These are phyloP conservation scores for Gracilaria domingensis DNA, from an alignment of 23 red algal species.

Conservation along the genomic window DNA sequence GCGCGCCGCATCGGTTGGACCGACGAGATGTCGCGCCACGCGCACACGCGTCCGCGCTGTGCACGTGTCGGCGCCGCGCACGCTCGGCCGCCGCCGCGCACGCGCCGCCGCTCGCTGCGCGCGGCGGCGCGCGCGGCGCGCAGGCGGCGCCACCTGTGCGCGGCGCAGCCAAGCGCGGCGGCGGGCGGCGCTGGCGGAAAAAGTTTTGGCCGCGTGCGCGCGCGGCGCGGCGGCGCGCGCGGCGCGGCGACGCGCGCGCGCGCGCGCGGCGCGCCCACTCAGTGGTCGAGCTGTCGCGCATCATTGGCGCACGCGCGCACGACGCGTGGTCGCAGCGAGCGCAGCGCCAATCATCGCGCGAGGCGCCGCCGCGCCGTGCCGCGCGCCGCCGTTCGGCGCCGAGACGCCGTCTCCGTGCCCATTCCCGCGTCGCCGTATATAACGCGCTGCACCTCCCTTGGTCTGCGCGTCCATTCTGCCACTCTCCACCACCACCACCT, in stretches of 20 bases:
- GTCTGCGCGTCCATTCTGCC: background rate
- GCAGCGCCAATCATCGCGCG: background rate
- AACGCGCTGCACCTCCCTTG: background rate
- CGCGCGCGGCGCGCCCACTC: background rate
- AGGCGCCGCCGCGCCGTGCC: too few species aligned
- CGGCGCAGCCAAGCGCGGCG: background rate
- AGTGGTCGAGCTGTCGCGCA: background rate
- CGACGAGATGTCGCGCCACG: too few species aligned
- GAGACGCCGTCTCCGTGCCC: too few species aligned
- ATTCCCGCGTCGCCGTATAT: background rate
- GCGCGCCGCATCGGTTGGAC: background rate
- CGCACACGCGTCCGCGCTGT: too few species aligned
- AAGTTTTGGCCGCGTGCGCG: background rate
- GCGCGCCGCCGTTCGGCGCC: too few species aligned
- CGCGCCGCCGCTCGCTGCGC: background rate
- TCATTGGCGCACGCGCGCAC: slow-evolving; percentile 1
- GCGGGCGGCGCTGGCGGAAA: background rate
- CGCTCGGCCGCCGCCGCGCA: too few species aligned
- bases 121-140: background rate
- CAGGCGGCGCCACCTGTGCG: background rate
- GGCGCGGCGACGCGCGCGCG: background rate
- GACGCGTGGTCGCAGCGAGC: background rate
- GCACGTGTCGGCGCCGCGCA: too few species aligned
- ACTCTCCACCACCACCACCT: background rate
- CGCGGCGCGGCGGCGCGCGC: background rate